Evolutionary conservation across 2,329 filamentous ascomycete species (phyloP), one percentile per base, ranked within the genome.

Genomic region (Colletotrichum falcatum): DNA sequence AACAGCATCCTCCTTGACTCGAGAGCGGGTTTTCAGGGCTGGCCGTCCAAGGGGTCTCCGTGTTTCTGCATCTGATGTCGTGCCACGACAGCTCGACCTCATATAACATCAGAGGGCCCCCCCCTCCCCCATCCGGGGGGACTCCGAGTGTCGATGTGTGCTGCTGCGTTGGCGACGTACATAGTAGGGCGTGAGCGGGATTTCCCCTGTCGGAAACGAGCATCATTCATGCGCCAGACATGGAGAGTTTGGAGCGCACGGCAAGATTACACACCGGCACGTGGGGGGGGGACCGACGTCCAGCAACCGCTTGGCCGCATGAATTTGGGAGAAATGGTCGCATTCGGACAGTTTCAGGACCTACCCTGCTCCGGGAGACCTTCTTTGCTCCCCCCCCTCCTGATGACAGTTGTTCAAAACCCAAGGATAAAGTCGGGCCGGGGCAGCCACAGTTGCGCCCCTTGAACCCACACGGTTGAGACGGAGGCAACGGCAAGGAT

Each of bases 1-100:
- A 51, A 63, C 64, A 62, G 67, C 67, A 70, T 67, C n/a, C 67
- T 67, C 67, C 67, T 67, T 67, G 67, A 58, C 58, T 48, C 53
- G 51, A 46, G 44, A 20, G 48, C 33, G 56, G n/a, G 63, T 35
- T 48, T 54, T 8, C 18, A 20, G 59, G 53, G 35, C 33, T n/a
- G 18, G 18, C 30, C 48, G 35, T 67, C 51, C 63, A 20, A 67
- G 64, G 64, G 67, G 67, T 59, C 44, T 53, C 67, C 63, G 30
- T 67, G 64, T 28, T 62, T 28, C 37, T 62, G 53, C 58, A 42
- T 70, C 64, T 60, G 64, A 70, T 63, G 51, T 70, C 51, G 53
- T 60, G 64, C 67, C 67, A 67, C 53, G 67, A 63, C 67, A 59
- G 28, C 35, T 37, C n/a, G 33, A 11, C n/a, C 37, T 33, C 35